Evolutionary conservation across 2,329 filamentous ascomycete species (phyloP).

Genomic region (Metarhizium anisopliae): DNA sequence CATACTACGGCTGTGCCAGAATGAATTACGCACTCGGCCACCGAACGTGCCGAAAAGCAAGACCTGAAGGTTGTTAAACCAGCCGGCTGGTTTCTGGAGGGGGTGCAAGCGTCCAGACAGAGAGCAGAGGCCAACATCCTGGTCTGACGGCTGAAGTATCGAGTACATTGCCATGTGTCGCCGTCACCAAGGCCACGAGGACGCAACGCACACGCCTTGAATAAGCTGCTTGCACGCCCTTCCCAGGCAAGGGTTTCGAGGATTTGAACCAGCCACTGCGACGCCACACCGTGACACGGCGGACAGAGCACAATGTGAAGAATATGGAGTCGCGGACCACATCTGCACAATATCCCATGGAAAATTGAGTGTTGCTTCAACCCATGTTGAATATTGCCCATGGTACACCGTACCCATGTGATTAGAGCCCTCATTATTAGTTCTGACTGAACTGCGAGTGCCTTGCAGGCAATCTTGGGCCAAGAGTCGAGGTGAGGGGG

Average conservation of each 20-base stretch:
- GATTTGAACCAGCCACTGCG: not conserved
- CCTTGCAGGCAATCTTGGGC: not conserved
- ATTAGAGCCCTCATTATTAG: not conserved
- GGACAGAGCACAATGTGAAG: not conserved
- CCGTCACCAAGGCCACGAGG: not conserved
- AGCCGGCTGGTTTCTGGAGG: not conserved
- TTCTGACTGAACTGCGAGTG: not conserved
- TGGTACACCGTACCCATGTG: not conserved
- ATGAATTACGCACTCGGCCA: not conserved
- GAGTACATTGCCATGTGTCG: slow-evolving; percentile 1
- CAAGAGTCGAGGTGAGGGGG: not conserved
- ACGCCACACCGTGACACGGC: not conserved
- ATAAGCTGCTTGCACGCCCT: not conserved
- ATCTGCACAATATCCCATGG: too few relatives aligned
- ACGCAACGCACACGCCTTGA: not conserved
- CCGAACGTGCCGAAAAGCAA: not conserved
- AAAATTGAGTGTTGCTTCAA: too few relatives aligned
- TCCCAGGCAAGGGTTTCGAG: not conserved
- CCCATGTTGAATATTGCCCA: not conserved
- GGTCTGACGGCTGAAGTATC: not conserved
- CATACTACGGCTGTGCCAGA: not conserved
- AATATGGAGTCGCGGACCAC: not conserved
- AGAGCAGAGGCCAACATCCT: not conserved
- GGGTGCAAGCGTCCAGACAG: not conserved
- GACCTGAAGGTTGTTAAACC: not conserved